Percentiles rank a stretch among this genome's conserved stretches.
Conservation (phyloP, 208 protist species). For the Crithidia sp. region DNA sequence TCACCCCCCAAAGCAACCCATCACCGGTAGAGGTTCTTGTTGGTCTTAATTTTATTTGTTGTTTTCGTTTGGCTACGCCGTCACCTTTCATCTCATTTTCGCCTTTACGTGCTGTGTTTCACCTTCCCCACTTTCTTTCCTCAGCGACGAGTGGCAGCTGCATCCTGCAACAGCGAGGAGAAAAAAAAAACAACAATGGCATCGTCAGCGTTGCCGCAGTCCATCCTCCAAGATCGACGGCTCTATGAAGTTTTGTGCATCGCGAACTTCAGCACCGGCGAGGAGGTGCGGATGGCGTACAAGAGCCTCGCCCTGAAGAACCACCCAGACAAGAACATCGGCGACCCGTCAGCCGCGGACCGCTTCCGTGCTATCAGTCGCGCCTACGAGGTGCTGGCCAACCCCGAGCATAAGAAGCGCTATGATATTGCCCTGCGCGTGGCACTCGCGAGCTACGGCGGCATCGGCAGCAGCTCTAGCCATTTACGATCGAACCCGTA, state of each 20-base stretch:
- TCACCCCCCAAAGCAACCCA: neutral
- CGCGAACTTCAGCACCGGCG: conserved; percentile 74
- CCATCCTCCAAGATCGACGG: conserved; percentile 22
- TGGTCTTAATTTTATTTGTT: conserved; percentile 18
- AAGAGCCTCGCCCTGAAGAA: conserved; percentile 93
- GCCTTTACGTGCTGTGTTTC: conserved; percentile 4
- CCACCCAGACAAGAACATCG: conserved; percentile 96
- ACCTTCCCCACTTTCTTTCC: conserved; percentile 11
- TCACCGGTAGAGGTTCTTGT: conserved; percentile 10
- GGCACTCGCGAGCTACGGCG: conserved; percentile 4
- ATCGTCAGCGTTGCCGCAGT: conserved; percentile 8
- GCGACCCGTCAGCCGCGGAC: conserved; percentile 77
- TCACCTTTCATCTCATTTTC: neutral
- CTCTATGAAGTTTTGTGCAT: conserved; percentile 91
- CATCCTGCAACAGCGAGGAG: neutral
- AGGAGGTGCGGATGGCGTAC: conserved; percentile 94
- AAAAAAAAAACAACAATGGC: neutral
- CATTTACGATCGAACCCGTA: conserved; percentile 33
- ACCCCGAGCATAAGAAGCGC: conserved; percentile 91
- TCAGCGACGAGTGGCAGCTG: neutral
- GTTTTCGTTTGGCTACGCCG: conserved; percentile 8
- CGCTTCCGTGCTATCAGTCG: conserved; percentile 89
- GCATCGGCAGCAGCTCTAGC: conserved; percentile 7
- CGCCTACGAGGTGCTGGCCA: conserved; percentile 97
- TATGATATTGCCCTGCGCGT: conserved; percentile 95